These are phyloP conservation scores for Botrytis pseudocinerea DNA, from an alignment of 2,329 filamentous ascomycete genomes.

Conservation along the genomic window DNA sequence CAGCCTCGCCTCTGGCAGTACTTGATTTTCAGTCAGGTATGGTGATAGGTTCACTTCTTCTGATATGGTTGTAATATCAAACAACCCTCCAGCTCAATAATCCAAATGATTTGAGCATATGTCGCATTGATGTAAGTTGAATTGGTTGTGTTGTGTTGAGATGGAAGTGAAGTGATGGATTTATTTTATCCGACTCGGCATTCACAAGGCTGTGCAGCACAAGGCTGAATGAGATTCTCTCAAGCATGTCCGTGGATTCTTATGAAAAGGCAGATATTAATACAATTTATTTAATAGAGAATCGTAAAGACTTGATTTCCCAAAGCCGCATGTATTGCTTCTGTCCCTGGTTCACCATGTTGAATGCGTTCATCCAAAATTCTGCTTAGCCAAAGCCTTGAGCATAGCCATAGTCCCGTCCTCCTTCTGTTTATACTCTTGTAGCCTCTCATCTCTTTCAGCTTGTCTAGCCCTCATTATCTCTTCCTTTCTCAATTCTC, in stretches of 20 bases:
- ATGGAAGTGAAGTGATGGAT: background rate
- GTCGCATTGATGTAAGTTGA: background rate
- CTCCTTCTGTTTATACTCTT: conserved; percentile 72
- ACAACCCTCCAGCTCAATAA: no score
- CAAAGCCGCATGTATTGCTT: background rate
- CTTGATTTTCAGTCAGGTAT: background rate
- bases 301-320: background rate
- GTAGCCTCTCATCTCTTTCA: conserved; percentile 76
- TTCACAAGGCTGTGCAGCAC: conserved; percentile 5
- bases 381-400: conserved; percentile 72
- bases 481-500: conserved; percentile 82
- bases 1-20: background rate
- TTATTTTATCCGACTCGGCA: conserved; percentile 14
- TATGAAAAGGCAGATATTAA: background rate
- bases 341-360: background rate
- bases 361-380: conserved; percentile 58
- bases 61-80: background rate
- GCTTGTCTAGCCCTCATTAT: conserved; percentile 70
- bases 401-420: conserved; percentile 82
- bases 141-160: background rate
- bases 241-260: background rate
- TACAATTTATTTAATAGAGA: background rate
- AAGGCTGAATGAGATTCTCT: conserved; percentile 3
- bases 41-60: background rate
- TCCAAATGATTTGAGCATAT: background rate